Conservation (phyloP, 169 alveolate genomes). For the Blepharisma undulans region DNA sequence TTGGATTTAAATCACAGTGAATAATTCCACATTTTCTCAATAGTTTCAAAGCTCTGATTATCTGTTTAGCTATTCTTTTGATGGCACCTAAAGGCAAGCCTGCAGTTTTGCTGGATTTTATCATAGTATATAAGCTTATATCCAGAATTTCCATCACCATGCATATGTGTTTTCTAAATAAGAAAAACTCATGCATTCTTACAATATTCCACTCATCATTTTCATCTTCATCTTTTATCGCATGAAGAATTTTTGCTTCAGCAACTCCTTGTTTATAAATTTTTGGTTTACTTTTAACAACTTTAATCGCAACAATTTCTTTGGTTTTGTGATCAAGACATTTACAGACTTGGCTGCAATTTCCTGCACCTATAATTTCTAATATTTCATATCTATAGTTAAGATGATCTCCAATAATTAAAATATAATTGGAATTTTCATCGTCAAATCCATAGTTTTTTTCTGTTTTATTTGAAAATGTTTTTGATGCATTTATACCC, state of each 20-base stretch:
- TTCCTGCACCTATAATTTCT: slow-evolving; percentile 54
- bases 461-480: slow-evolving; percentile 29
- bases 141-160: slow-evolving; percentile 58
- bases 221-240: slow-evolving; percentile 39
- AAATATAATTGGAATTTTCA: slow-evolving; percentile 64
- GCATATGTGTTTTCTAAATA: slow-evolving; percentile 80
- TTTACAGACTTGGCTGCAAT: slow-evolving; percentile 56
- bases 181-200: slow-evolving; percentile 68
- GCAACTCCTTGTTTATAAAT: slow-evolving; percentile 49
- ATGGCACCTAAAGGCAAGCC: slow-evolving; percentile 75
- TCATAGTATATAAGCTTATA: slow-evolving; percentile 59
- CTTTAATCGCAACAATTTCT: slow-evolving; percentile 56
- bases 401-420: slow-evolving; percentile 64
- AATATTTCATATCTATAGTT: slow-evolving; percentile 59
- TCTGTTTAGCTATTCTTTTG: slow-evolving; percentile 48
- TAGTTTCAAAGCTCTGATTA: slow-evolving; percentile 43
- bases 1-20: slow-evolving; percentile 87
- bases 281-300: slow-evolving; percentile 52
- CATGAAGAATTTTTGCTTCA: slow-evolving; percentile 51
- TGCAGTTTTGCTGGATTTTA: slow-evolving; percentile 71
- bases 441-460: slow-evolving; percentile 71
- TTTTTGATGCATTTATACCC: slow-evolving; percentile 19
- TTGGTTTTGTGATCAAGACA: slow-evolving; percentile 57
- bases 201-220: slow-evolving; percentile 74
- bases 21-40: slow-evolving; percentile 50